A percentile compares a stretch with the other conserved stretches of the same genome.
These are phyloP conservation scores for Dactylellina leptospora DNA, from an alignment of 2,329 filamentous ascomycete genomes.

Conservation along the genomic window DNA sequence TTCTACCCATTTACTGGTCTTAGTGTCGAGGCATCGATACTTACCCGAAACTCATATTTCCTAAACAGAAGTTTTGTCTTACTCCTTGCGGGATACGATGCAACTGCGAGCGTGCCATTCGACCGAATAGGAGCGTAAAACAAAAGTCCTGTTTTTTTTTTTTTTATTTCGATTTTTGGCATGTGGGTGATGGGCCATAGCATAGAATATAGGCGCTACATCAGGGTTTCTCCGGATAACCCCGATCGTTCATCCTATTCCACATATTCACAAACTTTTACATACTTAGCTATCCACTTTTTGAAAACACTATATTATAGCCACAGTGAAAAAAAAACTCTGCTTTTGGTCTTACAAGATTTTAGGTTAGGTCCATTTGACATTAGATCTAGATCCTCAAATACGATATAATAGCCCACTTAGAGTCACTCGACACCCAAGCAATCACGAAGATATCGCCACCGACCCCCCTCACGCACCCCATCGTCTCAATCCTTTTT, in stretches of 20 bases:
- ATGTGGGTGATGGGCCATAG: slow-evolving; percentile 6
- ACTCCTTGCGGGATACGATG: slow-evolving; percentile 36
- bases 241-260: neutral
- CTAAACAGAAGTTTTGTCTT: slow-evolving; percentile 27
- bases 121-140: slow-evolving; percentile 43
- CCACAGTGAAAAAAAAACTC: neutral
- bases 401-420: neutral
- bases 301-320: slow-evolving; percentile 9
- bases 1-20: neutral
- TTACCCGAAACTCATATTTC: neutral
- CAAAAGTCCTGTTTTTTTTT: slow-evolving; percentile 14
- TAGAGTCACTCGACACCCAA: neutral
- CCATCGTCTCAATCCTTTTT: neutral
- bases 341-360: neutral
- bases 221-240: slow-evolving; percentile 23
- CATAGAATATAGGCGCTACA: neutral
- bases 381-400: slow-evolving; percentile 8
- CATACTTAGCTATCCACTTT: slow-evolving; percentile 8
- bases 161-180: slow-evolving; percentile 13
- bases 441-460: slow-evolving; percentile 4
- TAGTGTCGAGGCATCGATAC: slow-evolving; percentile 11
- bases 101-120: slow-evolving; percentile 26
- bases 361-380: neutral
- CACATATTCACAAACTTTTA: neutral
- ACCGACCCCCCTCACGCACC: no score